These are phyloP conservation scores for Populus davidiana DNA, from an alignment of 345 rosid genomes.

Conservation along the genomic window DNA sequence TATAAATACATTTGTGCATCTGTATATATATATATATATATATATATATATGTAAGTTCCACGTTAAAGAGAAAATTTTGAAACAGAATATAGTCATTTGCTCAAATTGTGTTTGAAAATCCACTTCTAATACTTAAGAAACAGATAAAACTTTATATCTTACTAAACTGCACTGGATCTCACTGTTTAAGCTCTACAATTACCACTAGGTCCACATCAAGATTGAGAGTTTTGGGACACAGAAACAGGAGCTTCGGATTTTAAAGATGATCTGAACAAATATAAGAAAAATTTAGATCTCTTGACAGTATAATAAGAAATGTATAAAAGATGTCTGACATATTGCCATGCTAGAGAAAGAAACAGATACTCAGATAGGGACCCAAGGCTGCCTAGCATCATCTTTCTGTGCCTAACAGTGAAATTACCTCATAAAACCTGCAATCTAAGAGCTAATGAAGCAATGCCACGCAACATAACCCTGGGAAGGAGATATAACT, in stretches of 20 bases:
- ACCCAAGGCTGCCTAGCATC: not conserved
- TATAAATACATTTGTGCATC: not conserved
- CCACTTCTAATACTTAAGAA: not conserved
- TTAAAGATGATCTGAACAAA: not conserved
- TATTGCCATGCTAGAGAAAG: not conserved
- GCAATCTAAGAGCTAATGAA: not conserved
- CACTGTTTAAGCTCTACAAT: not conserved
- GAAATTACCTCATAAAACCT: not conserved
- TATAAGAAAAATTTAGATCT: not conserved
- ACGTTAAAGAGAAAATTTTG: not conserved
- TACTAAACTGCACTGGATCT: not conserved
- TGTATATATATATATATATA: too few species aligned
- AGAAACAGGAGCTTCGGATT: not conserved
- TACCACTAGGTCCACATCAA: not conserved
- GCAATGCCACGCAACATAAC: not conserved
- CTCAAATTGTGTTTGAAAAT: not conserved
- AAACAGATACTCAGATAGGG: not conserved
- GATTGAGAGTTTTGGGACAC: not conserved
- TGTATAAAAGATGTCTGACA: not conserved
- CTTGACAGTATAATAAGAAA: not conserved
- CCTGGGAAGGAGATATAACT: constrained; percentile 5
- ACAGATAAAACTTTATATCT: not conserved
- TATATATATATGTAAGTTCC: not conserved
- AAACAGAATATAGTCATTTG: not conserved
- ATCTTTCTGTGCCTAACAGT: not conserved